Base-by-base conservation (phyloP, 257 asterid genomes). In the Solanum piurae region DNA sequence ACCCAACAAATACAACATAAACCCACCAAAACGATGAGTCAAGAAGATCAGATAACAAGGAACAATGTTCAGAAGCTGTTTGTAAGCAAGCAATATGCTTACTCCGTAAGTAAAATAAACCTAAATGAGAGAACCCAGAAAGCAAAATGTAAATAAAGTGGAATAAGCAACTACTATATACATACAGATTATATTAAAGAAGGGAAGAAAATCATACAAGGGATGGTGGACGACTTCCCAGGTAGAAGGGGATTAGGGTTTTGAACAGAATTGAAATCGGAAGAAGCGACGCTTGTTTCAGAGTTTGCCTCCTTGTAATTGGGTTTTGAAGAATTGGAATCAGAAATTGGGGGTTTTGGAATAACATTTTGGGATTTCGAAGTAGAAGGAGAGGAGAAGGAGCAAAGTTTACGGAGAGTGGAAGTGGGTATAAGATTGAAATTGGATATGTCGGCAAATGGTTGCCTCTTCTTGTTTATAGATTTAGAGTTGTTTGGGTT, bases 241-340 rank as follows among this genome's bases (percentile, higher is more conserved):
- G 85, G 89, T 20, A 86, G 83, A 74, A 62, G 25, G 23, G 93
- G 91, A 36, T 83, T 87, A 14, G 89, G 89, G 86, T 91, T 92
- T 49, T 42, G 94, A 83, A 83, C 87, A 49, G 83, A 33, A 74
- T 82, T 88, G 52, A 90, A 83, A 86, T 52, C 87, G 94, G 92
- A 91, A 10, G 93, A 93, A 29, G 94, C 96, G 84, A 93, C 91
- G 86, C 96, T 94, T 33, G 93, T 84, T 66, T 88, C 88, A 75
- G 98, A 93, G 91, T 86, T 89, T 16, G 6, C 42, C 66, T 46
- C 27, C 10, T 90, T 88, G 55, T 92, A 74, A 86, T 62, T 4
- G 83, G 5, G 10, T 84, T 91, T 73, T 34, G 88, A 87, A 68
- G 87, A 20, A 89, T 36, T 44, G 25, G 25, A 79, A 80, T 16